These are phyloP conservation scores for Mycena venus DNA, from an alignment of 768 basidiomycete genomes.

Conservation along the genomic window DNA sequence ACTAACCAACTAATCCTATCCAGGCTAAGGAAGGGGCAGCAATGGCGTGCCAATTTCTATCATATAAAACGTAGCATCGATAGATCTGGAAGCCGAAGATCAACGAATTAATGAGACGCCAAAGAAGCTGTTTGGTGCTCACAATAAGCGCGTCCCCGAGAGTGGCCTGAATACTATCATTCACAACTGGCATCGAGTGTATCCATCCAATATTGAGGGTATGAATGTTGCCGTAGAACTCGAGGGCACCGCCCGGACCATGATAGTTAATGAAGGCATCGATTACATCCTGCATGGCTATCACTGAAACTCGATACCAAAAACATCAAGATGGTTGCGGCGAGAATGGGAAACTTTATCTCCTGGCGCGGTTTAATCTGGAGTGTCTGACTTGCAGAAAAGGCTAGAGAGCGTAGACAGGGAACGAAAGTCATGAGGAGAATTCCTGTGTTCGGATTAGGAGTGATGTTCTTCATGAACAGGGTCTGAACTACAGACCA, in stretches of 20 bases:
- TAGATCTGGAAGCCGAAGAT: background rate
- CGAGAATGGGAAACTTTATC: constrained; percentile 17
- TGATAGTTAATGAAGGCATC: constrained; percentile 17
- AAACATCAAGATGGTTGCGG: constrained; percentile 12
- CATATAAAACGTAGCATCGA: constrained; percentile 24
- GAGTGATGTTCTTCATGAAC: too few relatives aligned
- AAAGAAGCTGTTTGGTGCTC: background rate
- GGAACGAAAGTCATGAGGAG: constrained; percentile 24
- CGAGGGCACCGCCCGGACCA: constrained; percentile 13
- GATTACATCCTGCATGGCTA: constrained; percentile 12
- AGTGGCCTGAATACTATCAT: constrained; percentile 13
- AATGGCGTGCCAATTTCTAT: constrained; percentile 14
- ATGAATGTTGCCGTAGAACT: background rate
- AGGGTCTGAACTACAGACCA: background rate
- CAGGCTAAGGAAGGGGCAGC: background rate
- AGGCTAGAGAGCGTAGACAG: constrained; percentile 17
- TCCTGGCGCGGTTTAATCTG: constrained; percentile 7
- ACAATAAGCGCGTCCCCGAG: constrained; percentile 18
- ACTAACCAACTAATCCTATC: constrained; percentile 10
- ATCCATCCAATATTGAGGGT: constrained; percentile 3
- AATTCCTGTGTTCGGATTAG: background rate
- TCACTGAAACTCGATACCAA: constrained; percentile 9
- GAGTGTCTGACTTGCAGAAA: constrained; percentile 9
- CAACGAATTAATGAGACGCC: background rate
- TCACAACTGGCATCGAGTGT: constrained; percentile 13